Percentiles rank a stretch among this genome's conserved stretches.
Conservation (phyloP, 2,329 filamentous ascomycete genomes). For the Cryphonectria radicalis region DNA sequence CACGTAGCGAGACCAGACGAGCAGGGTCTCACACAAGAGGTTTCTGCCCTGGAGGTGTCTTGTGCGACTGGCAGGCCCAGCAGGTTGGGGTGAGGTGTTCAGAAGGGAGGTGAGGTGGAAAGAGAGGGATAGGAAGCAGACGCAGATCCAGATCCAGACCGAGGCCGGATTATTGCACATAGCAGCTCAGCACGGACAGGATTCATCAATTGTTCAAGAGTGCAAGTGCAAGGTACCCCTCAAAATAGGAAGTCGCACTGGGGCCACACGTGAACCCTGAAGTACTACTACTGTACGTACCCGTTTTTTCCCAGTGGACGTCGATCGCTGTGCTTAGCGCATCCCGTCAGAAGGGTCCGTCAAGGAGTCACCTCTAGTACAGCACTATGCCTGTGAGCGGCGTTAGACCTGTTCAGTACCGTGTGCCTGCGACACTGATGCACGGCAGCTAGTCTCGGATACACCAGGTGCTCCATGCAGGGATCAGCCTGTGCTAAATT, state of each 20-base stretch:
- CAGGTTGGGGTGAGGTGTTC: background rate
- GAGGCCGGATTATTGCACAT: conserved; percentile 16
- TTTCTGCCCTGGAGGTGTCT: background rate
- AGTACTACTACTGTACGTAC: background rate
- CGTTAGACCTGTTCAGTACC: conserved; percentile 7
- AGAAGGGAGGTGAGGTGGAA: conserved; percentile 5
- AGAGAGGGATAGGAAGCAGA: conserved; percentile 4
- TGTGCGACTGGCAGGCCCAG: conserved; percentile 2
- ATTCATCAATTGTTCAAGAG: conserved; percentile 7
- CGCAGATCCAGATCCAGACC: conserved; percentile 9
- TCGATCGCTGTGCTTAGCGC: conserved; percentile 12
- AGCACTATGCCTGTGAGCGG: conserved; percentile 2
- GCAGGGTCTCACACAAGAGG: background rate
- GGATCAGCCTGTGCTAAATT: conserved; percentile 10
- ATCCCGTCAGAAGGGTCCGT: conserved; percentile 19
- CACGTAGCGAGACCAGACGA: background rate
- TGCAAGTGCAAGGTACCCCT: conserved; percentile 17
- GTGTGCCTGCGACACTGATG: conserved; percentile 10
- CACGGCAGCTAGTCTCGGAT: conserved; percentile 10
- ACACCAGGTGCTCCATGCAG: conserved; percentile 1
- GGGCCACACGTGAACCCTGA: conserved; percentile 13
- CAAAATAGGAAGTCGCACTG: conserved; percentile 17
- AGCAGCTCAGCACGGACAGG: conserved; percentile 10
- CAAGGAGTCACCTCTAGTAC: background rate
- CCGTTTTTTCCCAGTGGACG: conserved; percentile 11